Percentiles rank a stretch among this genome's conserved stretches.
These are phyloP conservation scores for Pythium periplocum DNA, from an alignment of 352 stramenopile genomes.

Conservation along the genomic window DNA sequence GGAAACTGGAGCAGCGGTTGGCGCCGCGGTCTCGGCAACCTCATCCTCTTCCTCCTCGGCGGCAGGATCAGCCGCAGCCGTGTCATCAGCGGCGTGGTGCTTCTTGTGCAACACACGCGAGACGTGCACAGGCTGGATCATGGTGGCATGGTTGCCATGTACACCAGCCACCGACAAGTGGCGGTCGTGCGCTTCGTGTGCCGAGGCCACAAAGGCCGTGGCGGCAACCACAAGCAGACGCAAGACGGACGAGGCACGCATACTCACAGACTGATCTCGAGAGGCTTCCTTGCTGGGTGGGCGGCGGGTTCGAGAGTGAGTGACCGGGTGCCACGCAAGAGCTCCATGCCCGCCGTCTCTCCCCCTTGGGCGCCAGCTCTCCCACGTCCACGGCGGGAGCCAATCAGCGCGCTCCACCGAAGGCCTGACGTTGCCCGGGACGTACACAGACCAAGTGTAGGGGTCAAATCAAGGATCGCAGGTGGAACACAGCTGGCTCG, in stretches of 20 bases:
- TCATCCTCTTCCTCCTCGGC: slow-evolving; percentile 7
- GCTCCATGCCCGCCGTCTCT: slow-evolving; percentile 4
- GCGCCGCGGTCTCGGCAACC: not conserved
- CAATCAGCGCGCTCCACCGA: slow-evolving; percentile 13
- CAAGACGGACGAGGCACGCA: slow-evolving; percentile 53
- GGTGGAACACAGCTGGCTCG: too few relatives aligned
- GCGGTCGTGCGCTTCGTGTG: slow-evolving; percentile 14
- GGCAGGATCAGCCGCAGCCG: not conserved
- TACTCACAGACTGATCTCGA: slow-evolving; percentile 6
- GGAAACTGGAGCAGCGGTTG: slow-evolving; percentile 9
- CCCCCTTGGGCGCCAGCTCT: slow-evolving; percentile 6
- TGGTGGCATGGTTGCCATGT: not conserved
- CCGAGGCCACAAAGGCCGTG: slow-evolving; percentile 36
- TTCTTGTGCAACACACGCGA: slow-evolving; percentile 20
- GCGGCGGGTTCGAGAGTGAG: slow-evolving; percentile 1
- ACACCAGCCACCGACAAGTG: slow-evolving; percentile 9
- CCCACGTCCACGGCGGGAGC: slow-evolving; percentile 17
- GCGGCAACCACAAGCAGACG: slow-evolving; percentile 45
- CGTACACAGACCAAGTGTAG: too few relatives aligned
- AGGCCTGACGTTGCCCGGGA: too few relatives aligned
- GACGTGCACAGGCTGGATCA: slow-evolving; percentile 7
- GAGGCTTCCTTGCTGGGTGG: too few relatives aligned
- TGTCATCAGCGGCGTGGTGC: not conserved
- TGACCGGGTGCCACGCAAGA: too few relatives aligned
- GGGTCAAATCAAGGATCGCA: too few relatives aligned